These are phyloP conservation scores for Rubroboletus pulcherrimus DNA, from an alignment of 768 basidiomycete genomes.

Conservation along the genomic window DNA sequence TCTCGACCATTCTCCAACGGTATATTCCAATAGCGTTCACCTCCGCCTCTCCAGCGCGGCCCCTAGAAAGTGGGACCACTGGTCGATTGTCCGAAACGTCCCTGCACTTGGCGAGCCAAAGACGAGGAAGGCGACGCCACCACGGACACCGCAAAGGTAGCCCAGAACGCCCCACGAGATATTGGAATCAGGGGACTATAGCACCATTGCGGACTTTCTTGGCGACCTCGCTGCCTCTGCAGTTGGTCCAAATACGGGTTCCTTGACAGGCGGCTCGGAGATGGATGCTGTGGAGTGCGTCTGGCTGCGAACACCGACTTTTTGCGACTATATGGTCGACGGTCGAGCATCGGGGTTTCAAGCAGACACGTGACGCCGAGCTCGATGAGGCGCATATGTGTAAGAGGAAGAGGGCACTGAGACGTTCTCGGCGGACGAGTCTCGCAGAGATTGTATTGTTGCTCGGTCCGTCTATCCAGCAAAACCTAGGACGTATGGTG, in stretches of 20 bases:
- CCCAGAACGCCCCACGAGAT: slow-evolving; percentile 39
- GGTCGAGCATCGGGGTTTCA: slow-evolving; percentile 25
- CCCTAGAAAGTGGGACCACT: slow-evolving; percentile 47
- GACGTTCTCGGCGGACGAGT: slow-evolving; percentile 45
- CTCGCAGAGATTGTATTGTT: no score
- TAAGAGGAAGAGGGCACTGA: slow-evolving; percentile 14
- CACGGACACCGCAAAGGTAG: slow-evolving; percentile 31
- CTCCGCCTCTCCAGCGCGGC: background rate
- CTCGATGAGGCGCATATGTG: background rate
- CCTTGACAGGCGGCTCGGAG: background rate
- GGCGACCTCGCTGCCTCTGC: slow-evolving; percentile 39
- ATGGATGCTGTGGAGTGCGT: slow-evolving; percentile 5
- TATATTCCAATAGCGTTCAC: background rate
- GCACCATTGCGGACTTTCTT: slow-evolving; percentile 53
- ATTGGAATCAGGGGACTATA: slow-evolving; percentile 45
- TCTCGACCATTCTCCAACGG: background rate
- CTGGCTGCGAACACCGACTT: slow-evolving; percentile 16
- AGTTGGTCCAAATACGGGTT: slow-evolving; percentile 13
- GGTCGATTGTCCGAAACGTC: slow-evolving; percentile 54
- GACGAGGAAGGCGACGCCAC: slow-evolving; percentile 48
- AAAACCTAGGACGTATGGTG: no score
- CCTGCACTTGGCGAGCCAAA: slow-evolving; percentile 42
- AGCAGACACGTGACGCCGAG: slow-evolving; percentile 18
- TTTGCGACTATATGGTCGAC: slow-evolving; percentile 39
- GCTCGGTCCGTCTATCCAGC: no score